Base-by-base conservation (phyloP, 768 basidiomycete genomes). In the Cyathus striatus region DNA sequence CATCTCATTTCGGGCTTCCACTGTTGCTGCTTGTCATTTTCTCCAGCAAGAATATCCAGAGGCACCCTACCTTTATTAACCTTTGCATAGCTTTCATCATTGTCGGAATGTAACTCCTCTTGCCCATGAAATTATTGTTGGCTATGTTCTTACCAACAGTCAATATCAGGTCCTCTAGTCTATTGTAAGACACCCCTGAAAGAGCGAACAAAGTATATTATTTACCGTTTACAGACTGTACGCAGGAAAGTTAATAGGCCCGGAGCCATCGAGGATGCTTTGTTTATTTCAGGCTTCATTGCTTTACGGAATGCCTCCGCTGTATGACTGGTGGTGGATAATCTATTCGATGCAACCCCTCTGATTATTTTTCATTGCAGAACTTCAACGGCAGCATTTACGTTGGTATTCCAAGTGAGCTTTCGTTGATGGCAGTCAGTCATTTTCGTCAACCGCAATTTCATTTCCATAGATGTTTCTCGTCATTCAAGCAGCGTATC, bases 1-100 rank as follows among this genome's bases (percentile, higher is more conserved):
- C 75, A 2, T 72, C 73, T 10, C 73, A 75, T 49, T 56, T 75
- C 41, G 72, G 72, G 4, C 65, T 78, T 18, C 74, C 73, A 16
- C 17, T 75, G 16, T 54, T 76, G 5, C 53, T 77, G 5, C 57
- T 57, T 4, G 56, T 69, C 24, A 67, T 71, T 4, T 30, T 65
- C 3, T 58, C 65, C 42, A 70, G 69, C 26, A 70, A 64, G 54
- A 58, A 54, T 40, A 61, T 76, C 12, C 57, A 68, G 40, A 66
- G 73, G 12, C 67, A 75, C 56, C 57, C 68, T 18, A 73, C 74
- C 6, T 73, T 76, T 45, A 49, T 72, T 12, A 75, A 74, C 40
- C 56, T 76, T 4, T 66, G 66, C 36, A 49, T 72, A 6, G 64
- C 66, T 14, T 75, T 73, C 46, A 66, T 73, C 12, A 63, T 78